Percentiles rank a stretch among this genome's conserved stretches.
These are phyloP conservation scores for Eimeria falciformis DNA, from an alignment of 169 alveolate species.

Conservation along the genomic window DNA sequence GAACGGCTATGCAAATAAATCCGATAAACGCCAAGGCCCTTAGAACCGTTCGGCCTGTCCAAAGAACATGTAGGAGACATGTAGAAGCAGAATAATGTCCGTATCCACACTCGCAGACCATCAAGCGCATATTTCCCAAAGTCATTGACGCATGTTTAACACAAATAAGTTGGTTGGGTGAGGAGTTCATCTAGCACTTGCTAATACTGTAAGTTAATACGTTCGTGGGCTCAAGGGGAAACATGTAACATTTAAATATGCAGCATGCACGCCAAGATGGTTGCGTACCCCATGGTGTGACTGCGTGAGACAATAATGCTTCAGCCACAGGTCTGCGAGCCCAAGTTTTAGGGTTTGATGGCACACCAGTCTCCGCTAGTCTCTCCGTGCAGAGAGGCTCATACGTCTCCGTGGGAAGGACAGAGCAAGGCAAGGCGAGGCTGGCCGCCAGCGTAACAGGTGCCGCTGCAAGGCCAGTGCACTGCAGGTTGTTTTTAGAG, in stretches of 20 bases:
- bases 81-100: not conserved
- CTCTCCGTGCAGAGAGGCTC: not conserved
- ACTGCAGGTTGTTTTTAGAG: not conserved
- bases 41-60: constrained; percentile 6
- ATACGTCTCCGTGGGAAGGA: not conserved
- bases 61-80: not conserved
- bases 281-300: constrained; percentile 30
- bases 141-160: too few species aligned
- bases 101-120: not conserved
- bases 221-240: not conserved
- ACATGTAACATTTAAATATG: not conserved
- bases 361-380: not conserved
- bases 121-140: not conserved
- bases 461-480: not conserved
- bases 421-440: not conserved
- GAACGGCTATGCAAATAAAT: not conserved
- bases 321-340: constrained; percentile 54
- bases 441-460: not conserved
- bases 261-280: not conserved
- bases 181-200: too few species aligned
- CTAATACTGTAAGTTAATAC: not conserved
- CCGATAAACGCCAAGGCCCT: constrained; percentile 55
- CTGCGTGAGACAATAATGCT: not conserved
- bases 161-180: not conserved
- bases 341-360: not conserved